These are phyloP conservation scores for Fonsecaea pugnacius DNA, from an alignment of 2,329 filamentous ascomycete species.

Conservation along the genomic window DNA sequence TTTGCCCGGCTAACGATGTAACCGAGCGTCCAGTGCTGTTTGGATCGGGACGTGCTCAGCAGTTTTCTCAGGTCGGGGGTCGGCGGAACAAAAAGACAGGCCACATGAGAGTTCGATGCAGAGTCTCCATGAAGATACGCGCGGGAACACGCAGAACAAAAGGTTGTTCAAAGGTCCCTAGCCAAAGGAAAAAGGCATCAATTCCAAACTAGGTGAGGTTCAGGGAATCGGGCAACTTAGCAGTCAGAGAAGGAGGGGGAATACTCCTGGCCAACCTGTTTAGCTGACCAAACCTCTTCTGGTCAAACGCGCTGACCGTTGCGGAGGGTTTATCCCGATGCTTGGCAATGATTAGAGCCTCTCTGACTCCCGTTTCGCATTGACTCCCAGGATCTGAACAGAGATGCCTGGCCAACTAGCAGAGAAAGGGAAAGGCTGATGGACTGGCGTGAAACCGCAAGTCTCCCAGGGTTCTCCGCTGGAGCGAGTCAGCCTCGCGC, in stretches of 20 bases:
- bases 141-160: background rate
- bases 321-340: slow-evolving; percentile 17
- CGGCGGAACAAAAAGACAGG: slow-evolving; percentile 15
- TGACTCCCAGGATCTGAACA: background rate
- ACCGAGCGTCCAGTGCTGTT: background rate
- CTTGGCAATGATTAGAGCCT: slow-evolving; percentile 9
- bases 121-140: slow-evolving; percentile 19
- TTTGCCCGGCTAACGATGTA: slow-evolving; percentile 1
- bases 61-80: slow-evolving; percentile 12
- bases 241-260: slow-evolving; percentile 22
- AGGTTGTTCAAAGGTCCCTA: slow-evolving; percentile 1
- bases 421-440: background rate
- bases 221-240: slow-evolving; percentile 10
- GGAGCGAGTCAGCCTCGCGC: background rate
- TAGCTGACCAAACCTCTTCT: slow-evolving; percentile 13
- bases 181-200: background rate
- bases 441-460: background rate
- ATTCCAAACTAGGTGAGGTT: slow-evolving; percentile 1
- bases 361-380: background rate
- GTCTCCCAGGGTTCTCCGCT: background rate
- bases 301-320: slow-evolving; percentile 11
- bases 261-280: slow-evolving; percentile 1
- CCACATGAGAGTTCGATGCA: slow-evolving; percentile 11
- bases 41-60: background rate
- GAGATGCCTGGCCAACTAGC: background rate